Conservation (phyloP, 2,329 filamentous ascomycete species). For the Paradendryphiella salina region DNA sequence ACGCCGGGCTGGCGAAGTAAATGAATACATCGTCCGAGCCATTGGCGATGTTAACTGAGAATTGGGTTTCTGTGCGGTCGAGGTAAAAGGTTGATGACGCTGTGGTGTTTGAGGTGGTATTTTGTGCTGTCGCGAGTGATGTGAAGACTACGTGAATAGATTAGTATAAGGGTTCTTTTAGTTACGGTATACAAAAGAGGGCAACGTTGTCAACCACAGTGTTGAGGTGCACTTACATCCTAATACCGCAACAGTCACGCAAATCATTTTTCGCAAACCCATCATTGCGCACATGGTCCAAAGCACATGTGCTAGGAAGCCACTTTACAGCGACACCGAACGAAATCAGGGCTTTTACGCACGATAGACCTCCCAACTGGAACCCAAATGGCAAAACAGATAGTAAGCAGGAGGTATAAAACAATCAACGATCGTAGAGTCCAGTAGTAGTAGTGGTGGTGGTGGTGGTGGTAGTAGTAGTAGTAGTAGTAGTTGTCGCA, state of each 20-base stretch:
- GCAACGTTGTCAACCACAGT: background rate
- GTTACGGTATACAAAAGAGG: too few species aligned
- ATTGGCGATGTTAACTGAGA: slow-evolving; percentile 42
- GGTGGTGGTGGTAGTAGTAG: too few species aligned
- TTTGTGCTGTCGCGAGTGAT: slow-evolving; percentile 20
- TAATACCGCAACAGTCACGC: slow-evolving; percentile 17
- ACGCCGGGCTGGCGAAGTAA: slow-evolving; percentile 42
- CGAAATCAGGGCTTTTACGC: background rate
- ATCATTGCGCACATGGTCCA: slow-evolving; percentile 3
- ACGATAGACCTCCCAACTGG: too few species aligned
- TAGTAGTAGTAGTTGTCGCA: too few species aligned
- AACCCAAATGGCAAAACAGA: too few species aligned
- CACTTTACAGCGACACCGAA: background rate
- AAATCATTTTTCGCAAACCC: background rate
- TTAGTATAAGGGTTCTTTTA: background rate
- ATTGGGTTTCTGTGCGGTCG: slow-evolving; percentile 39
- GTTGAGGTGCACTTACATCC: slow-evolving; percentile 11
- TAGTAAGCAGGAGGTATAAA: too few species aligned
- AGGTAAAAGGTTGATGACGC: slow-evolving; percentile 41
- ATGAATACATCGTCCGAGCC: slow-evolving; percentile 42
- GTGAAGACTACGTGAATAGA: slow-evolving; percentile 20
- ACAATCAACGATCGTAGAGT: too few species aligned
- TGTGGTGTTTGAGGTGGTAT: slow-evolving; percentile 14
- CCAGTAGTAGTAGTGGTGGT: too few species aligned
- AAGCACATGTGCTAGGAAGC: background rate